phyloP scores from a whole-genome alignment of 1,284 basidiomycete genomes.

The Heterobasidion occidentale region DNA sequence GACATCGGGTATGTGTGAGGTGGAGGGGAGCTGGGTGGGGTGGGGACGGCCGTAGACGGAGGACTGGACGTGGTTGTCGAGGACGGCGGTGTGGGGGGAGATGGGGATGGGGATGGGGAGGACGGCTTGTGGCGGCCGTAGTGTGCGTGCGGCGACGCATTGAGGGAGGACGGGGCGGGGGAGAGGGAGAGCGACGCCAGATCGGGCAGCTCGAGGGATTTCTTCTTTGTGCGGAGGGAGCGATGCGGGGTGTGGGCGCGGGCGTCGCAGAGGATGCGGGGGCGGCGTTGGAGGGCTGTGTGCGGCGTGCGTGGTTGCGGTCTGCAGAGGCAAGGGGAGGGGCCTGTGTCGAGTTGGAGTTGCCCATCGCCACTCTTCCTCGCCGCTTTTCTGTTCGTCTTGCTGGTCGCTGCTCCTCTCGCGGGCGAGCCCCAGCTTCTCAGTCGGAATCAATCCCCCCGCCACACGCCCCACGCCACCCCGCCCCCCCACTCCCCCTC shows the following conservation, averaged over 20 bases:
- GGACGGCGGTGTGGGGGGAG: constrained; percentile 16
- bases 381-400: background rate
- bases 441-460: too few species aligned
- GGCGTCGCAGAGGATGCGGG: background rate
- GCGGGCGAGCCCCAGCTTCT: background rate
- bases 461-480: background rate
- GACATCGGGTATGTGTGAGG: constrained; percentile 27
- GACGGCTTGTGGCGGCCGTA: constrained; percentile 31
- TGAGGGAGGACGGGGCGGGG: constrained; percentile 30
- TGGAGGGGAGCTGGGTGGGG: constrained; percentile 25
- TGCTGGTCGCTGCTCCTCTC: background rate
- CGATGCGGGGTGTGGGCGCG: constrained; percentile 21
- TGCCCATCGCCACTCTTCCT: background rate
- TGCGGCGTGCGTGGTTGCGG: background rate
- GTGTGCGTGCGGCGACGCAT: constrained; percentile 31
- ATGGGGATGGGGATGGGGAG: constrained; percentile 31
- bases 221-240: constrained; percentile 61
- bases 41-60: constrained; percentile 14
- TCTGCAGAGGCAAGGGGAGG: too few species aligned
- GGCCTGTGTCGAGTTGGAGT: background rate
- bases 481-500: background rate
- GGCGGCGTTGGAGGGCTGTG: background rate
- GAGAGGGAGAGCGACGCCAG: constrained; percentile 56
- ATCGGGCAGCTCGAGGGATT: constrained; percentile 70
- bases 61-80: constrained; percentile 36